A percentile compares a stretch with the other conserved stretches of the same genome.
phyloP scores from a whole-genome alignment of 257 asterid genomes.

The Anisodus tanguticus region DNA sequence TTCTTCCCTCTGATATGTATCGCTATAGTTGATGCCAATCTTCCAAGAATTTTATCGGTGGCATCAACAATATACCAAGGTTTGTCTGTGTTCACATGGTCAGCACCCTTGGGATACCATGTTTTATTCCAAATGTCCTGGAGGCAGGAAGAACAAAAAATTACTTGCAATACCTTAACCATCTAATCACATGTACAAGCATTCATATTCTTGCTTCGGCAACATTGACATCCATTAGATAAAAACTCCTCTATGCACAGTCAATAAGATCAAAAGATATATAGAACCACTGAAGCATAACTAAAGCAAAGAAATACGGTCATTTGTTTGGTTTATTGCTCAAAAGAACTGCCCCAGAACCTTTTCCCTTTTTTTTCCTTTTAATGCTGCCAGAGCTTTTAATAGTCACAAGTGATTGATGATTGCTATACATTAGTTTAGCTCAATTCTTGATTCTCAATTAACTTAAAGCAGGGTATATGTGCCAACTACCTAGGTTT shows the following conservation, averaged over 20 bases:
- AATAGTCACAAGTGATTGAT: not conserved
- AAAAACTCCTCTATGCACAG: not conserved
- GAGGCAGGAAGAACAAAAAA: constrained; percentile 34
- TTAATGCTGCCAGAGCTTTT: not conserved
- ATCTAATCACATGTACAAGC: not conserved
- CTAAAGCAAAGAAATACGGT: not conserved
- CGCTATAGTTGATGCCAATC: constrained; percentile 92
- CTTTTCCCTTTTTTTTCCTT: not conserved
- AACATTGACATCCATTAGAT: not conserved
- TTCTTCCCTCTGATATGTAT: constrained; percentile 89
- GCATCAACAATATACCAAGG: constrained; percentile 95
- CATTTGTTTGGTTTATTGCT: not conserved
- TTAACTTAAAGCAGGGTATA: not conserved
- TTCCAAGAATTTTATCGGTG: constrained; percentile 84
- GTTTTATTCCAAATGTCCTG: constrained; percentile 94
- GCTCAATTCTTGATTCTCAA: not conserved
- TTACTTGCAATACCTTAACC: constrained; percentile 15
- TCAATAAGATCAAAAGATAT: not conserved
- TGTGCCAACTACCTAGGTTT: not conserved
- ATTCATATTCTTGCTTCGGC: not conserved
- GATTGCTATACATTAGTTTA: not conserved
- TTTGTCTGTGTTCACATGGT: constrained; percentile 80
- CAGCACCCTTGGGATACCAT: constrained; percentile 94
- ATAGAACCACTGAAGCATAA: not conserved
- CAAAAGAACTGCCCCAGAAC: not conserved